Percentiles rank a stretch among this genome's conserved stretches.
phyloP scores from a whole-genome alignment of 148 eudicot species.

The Persicaria maculosa region DNA sequence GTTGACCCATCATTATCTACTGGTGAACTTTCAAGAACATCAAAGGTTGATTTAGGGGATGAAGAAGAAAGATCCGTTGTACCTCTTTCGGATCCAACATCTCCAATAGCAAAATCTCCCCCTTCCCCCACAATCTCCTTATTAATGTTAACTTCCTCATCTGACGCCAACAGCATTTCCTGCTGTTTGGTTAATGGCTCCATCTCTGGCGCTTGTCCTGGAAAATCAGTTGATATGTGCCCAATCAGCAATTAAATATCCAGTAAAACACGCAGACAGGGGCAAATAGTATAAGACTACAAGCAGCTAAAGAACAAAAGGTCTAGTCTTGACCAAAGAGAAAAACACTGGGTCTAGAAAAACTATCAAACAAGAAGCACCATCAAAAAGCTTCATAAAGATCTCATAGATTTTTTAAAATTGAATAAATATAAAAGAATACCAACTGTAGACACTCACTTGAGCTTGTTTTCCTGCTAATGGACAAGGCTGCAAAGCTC shows the following conservation, averaged over 20 bases:
- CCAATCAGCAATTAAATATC: background rate
- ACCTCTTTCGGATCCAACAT: slow-evolving; percentile 23
- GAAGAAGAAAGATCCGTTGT: slow-evolving; percentile 29
- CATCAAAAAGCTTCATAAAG: background rate
- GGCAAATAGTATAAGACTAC: background rate
- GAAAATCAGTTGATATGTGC: slow-evolving; percentile 10
- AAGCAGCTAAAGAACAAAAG: too few species aligned
- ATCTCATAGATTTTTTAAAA: background rate
- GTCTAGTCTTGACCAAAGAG: background rate
- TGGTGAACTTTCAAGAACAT: slow-evolving; percentile 19
- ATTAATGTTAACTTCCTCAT: slow-evolving; percentile 28
- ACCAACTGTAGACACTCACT: slow-evolving; percentile 42
- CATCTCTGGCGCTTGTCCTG: slow-evolving; percentile 56
- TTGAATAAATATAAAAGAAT: background rate
- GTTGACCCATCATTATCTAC: slow-evolving; percentile 22
- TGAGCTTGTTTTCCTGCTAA: slow-evolving; percentile 43
- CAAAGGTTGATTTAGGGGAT: slow-evolving; percentile 29
- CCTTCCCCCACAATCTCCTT: slow-evolving; percentile 31
- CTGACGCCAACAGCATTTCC: slow-evolving; percentile 43
- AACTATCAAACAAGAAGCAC: background rate
- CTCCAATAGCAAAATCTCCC: slow-evolving; percentile 19
- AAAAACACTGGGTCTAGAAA: background rate
- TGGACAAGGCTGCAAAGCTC: slow-evolving; percentile 60
- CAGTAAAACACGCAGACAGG: slow-evolving; percentile 6
- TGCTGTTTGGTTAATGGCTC: slow-evolving; percentile 52